These are phyloP conservation scores for Aspergillus felis DNA, from an alignment of 2,329 filamentous ascomycete genomes.

Conservation along the genomic window DNA sequence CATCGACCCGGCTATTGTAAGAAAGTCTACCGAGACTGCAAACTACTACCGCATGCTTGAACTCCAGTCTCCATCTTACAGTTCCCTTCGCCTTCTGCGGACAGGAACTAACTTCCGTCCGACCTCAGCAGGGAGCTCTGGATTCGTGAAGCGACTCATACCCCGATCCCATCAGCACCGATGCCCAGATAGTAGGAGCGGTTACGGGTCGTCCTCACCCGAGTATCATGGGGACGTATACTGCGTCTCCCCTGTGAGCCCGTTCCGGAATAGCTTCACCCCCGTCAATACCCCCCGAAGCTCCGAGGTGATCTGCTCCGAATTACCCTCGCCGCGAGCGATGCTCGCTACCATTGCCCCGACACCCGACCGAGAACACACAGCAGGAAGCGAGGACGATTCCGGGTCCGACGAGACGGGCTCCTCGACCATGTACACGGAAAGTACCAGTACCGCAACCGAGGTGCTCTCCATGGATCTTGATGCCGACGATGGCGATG, in stretches of 20 bases:
- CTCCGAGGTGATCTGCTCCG: conserved; percentile 7
- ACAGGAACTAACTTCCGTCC: conserved; percentile 3
- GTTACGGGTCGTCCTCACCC: conserved; percentile 39
- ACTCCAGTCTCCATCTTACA: background rate
- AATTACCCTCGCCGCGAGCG: conserved; percentile 17
- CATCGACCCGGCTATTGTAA: conserved; percentile 57
- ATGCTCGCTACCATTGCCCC: conserved; percentile 20
- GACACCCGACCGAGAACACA: conserved; percentile 3
- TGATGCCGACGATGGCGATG: conserved; percentile 15
- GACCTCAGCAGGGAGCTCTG: conserved; percentile 7
- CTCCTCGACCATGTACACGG: conserved; percentile 9
- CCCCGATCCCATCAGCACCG: conserved; percentile 20
- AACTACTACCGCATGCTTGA: conserved; percentile 32
- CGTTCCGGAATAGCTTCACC: conserved; percentile 37
- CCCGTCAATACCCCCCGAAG: conserved; percentile 41
- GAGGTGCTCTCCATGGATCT: conserved; percentile 9
- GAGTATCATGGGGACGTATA: conserved; percentile 33
- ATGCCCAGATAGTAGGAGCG: conserved; percentile 27
- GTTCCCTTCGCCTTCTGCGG: background rate
- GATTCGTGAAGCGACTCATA: conserved; percentile 17
- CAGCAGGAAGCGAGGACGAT: conserved; percentile 9
- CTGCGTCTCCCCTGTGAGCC: conserved; percentile 38
- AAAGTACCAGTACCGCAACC: conserved; percentile 9
- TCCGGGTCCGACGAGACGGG: conserved; percentile 10
- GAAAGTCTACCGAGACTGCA: conserved; percentile 44